phyloP scores from a whole-genome alignment of 2,329 filamentous ascomycete species.

The Fusarium multiceps region DNA sequence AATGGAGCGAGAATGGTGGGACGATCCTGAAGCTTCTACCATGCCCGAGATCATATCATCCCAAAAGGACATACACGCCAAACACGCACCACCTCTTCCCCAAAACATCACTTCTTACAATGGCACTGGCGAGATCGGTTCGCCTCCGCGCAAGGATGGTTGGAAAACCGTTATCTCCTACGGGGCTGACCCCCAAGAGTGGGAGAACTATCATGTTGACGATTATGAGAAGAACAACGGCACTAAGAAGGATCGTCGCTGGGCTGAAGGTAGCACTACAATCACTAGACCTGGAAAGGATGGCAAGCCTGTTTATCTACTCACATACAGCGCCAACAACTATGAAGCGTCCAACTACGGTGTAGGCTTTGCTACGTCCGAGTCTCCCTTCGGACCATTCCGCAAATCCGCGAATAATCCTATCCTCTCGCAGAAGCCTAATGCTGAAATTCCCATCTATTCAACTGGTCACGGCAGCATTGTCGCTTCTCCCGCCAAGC shows the following conservation, averaged over 20 bases:
- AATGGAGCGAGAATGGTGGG: constrained; percentile 51
- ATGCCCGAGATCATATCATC: constrained; percentile 51
- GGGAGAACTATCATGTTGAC: constrained; percentile 52
- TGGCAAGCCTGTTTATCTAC: constrained; percentile 46
- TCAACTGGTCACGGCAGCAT: constrained; percentile 52
- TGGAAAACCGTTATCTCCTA: constrained; percentile 54
- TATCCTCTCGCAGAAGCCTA: constrained; percentile 47
- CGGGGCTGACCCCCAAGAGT: constrained; percentile 49
- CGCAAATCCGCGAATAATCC: constrained; percentile 49
- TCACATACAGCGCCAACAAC: constrained; percentile 48
- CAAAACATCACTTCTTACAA: constrained; percentile 50
- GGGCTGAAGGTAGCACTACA: constrained; percentile 52
- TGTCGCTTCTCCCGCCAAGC: constrained; percentile 47
- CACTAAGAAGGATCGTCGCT: constrained; percentile 51
- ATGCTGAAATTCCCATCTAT: constrained; percentile 47
- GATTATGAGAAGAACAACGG: constrained; percentile 51
- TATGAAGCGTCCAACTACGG: constrained; percentile 53
- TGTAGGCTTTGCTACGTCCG: constrained; percentile 50
- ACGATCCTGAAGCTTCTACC: constrained; percentile 48
- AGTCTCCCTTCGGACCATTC: constrained; percentile 50
- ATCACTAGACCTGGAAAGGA: constrained; percentile 39
- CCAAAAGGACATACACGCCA: constrained; percentile 46
- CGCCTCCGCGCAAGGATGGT: constrained; percentile 51
- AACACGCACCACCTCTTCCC: constrained; percentile 43
- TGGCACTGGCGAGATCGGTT: constrained; percentile 50